A percentile compares a stretch with the other conserved stretches of the same genome.
These are phyloP conservation scores for Trichosanthes cucumerina DNA, from an alignment of 306 rosid genomes.

Conservation along the genomic window DNA sequence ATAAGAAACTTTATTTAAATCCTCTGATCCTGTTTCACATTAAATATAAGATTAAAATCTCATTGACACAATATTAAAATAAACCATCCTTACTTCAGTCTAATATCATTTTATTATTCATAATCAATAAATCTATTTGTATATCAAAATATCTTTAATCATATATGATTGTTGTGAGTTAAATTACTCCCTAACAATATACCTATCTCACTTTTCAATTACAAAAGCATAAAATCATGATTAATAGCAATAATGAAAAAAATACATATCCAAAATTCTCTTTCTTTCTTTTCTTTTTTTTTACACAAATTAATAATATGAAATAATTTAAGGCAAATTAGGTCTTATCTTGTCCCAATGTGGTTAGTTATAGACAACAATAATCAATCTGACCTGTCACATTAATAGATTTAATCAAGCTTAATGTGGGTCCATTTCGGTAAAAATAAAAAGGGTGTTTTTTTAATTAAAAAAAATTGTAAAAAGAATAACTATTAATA, in stretches of 20 bases:
- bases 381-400: neutral
- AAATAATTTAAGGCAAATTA: neutral
- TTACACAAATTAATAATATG: neutral
- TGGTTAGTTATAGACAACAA: constrained; percentile 5
- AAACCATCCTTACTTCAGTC: neutral
- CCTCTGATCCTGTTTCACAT: neutral
- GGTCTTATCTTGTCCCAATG: constrained; percentile 3
- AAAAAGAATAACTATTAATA: neutral
- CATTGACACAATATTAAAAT: neutral
- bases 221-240: neutral
- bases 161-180: neutral
- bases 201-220: neutral
- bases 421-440: neutral
- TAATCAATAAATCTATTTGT: neutral
- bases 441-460: neutral
- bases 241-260: neutral
- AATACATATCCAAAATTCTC: neutral
- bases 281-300: neutral
- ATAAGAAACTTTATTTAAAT: neutral
- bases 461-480: neutral
- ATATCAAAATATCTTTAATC: too few relatives aligned
- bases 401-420: constrained; percentile 2
- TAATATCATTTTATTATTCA: neutral
- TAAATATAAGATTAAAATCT: neutral
- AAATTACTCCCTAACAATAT: neutral